These are phyloP conservation scores for Mytilinidion resinicola DNA, from an alignment of 495 filamentous ascomycete species.

Conservation along the genomic window DNA sequence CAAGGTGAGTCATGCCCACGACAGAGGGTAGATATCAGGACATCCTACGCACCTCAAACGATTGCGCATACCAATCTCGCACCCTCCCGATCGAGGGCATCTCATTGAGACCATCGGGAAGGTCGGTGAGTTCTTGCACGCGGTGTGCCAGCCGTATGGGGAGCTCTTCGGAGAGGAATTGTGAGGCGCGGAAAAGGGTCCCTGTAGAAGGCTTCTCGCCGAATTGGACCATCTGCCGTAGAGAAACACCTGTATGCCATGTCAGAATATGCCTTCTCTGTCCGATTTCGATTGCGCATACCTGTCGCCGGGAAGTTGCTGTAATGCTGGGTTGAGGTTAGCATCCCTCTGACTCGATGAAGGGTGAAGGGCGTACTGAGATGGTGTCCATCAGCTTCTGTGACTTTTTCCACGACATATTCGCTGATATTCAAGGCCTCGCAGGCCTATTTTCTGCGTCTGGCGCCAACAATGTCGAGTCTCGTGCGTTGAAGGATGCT, in stretches of 20 bases:
- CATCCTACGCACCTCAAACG: slow-evolving; percentile 73
- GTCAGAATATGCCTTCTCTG: slow-evolving; percentile 5
- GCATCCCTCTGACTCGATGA: background rate
- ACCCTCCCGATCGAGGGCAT: slow-evolving; percentile 97
- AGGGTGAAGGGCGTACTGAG: slow-evolving; percentile 42
- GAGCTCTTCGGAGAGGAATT: slow-evolving; percentile 96
- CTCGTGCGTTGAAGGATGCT: slow-evolving; percentile 4
- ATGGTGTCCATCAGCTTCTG: slow-evolving; percentile 95
- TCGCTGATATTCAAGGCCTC: slow-evolving; percentile 21
- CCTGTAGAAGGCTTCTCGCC: slow-evolving; percentile 55
- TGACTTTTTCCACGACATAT: slow-evolving; percentile 69
- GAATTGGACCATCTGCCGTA: slow-evolving; percentile 99
- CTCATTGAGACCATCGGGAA: slow-evolving; percentile 96
- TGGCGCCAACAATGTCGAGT: slow-evolving; percentile 14
- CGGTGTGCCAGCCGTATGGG: slow-evolving; percentile 94
- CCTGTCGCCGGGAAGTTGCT: slow-evolving; percentile 94
- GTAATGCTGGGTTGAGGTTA: slow-evolving; percentile 55
- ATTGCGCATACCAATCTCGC: slow-evolving; percentile 97
- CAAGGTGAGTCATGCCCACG: slow-evolving; percentile 5
- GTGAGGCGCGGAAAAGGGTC: slow-evolving; percentile 92
- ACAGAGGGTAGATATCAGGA: slow-evolving; percentile 22
- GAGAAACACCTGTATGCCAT: slow-evolving; percentile 42
- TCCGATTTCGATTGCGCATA: slow-evolving; percentile 39
- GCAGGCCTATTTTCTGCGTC: slow-evolving; percentile 14
- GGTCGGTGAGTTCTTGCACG: slow-evolving; percentile 81